phyloP scores from a whole-genome alignment of 192 early-diverging fungal genomes.

The Podila horticola region DNA sequence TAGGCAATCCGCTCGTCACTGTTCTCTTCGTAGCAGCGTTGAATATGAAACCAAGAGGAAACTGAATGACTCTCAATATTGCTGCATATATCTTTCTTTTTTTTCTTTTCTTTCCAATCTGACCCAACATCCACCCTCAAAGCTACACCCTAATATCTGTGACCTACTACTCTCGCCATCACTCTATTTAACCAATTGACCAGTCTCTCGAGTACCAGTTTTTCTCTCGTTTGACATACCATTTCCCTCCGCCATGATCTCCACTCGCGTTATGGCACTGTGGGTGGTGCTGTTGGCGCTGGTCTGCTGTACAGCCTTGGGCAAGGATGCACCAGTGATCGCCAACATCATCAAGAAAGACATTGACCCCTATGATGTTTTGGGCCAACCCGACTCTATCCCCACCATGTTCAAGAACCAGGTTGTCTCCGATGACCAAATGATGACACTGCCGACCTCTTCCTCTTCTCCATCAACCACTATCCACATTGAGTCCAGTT shows the following conservation, averaged over 20 bases:
- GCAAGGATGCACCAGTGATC: neutral
- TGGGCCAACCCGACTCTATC: neutral
- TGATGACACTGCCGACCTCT: neutral
- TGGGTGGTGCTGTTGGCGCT: neutral
- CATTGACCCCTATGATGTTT: neutral
- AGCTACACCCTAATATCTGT: no score
- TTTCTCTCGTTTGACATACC: no score
- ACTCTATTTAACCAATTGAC: no score
- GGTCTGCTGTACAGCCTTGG: neutral
- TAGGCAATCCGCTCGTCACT: no score
- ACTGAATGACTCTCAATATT: no score
- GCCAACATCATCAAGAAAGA: neutral
- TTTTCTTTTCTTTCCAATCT: no score
- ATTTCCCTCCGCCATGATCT: neutral
- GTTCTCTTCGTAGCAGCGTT: no score
- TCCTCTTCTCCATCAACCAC: neutral
- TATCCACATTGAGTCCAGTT: constrained; percentile 2
- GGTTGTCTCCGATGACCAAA: neutral
- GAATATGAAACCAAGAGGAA: no score
- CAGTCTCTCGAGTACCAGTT: no score
- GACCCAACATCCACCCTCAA: no score
- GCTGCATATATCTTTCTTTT: no score
- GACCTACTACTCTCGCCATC: no score
- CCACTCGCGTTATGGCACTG: neutral
- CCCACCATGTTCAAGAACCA: neutral